These are phyloP conservation scores for Fraxinus sp. DNA, from an alignment of 305 asterid species.

Conservation along the genomic window DNA sequence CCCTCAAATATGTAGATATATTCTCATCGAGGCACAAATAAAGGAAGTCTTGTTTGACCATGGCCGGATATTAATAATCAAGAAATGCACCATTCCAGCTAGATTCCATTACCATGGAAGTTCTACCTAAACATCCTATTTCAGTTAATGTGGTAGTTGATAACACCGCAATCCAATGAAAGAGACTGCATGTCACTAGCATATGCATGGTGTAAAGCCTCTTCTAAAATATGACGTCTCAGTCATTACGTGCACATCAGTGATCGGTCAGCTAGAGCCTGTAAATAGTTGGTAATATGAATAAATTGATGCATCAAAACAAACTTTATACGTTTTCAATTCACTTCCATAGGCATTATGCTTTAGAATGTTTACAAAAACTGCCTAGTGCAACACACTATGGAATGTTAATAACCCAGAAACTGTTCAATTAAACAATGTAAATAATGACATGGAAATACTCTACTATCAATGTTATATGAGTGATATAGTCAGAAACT, in stretches of 20 bases:
- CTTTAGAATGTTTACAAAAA: neutral
- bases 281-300: neutral
- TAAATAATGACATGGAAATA: neutral
- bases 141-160: neutral
- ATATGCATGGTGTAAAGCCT: neutral
- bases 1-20: neutral
- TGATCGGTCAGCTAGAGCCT: neutral
- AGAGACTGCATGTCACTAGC: neutral
- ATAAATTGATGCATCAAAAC: neutral
- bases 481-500: neutral
- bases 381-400: neutral
- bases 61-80: neutral
- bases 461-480: neutral
- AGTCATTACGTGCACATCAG: neutral
- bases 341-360: neutral
- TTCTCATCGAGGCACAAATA: neutral
- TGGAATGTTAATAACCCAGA: neutral
- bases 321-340: neutral
- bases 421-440: neutral
- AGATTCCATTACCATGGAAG: neutral
- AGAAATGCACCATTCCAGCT: neutral
- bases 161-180: neutral
- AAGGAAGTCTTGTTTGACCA: neutral
- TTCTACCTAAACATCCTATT: neutral
- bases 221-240: neutral